phyloP scores from a whole-genome alignment of 805 yeast species.

The Blastobotrys terrestris region DNA sequence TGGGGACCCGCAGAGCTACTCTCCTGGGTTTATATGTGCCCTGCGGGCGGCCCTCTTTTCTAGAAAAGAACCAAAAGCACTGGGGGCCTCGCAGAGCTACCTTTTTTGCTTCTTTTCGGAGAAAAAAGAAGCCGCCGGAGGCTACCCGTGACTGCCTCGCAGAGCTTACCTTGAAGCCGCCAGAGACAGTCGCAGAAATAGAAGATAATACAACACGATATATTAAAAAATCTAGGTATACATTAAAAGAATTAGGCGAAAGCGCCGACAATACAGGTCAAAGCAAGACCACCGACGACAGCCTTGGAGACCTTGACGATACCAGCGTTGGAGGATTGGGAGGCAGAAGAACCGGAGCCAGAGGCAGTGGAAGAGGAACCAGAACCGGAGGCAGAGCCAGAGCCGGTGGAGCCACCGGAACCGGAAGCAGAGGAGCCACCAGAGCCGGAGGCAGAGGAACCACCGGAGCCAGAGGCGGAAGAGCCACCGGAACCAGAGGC shows the following conservation, averaged over 20 bases:
- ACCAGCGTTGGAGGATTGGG: constrained; percentile 2
- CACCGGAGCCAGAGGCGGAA: constrained; percentile 32
- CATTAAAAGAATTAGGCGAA: constrained; percentile 11
- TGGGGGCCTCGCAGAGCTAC: too few species aligned
- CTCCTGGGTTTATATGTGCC: neutral
- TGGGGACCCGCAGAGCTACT: neutral
- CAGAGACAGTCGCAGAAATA: neutral
- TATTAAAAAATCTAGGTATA: neutral
- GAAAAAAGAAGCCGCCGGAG: neutral
- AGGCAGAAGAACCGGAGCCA: constrained; percentile 7
- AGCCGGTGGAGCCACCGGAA: constrained; percentile 2
- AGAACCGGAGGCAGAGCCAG: constrained; percentile 5
- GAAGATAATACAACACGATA: neutral
- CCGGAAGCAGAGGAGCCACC: constrained; percentile 10
- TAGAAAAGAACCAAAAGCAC: neutral
- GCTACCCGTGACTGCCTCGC: neutral
- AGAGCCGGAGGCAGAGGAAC: constrained; percentile 19
- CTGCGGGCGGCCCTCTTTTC: neutral
- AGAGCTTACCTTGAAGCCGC: neutral
- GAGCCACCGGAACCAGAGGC: constrained; percentile 30
- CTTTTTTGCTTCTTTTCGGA: too few species aligned
- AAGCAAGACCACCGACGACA: constrained; percentile 8
- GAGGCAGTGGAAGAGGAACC: constrained; percentile 3
- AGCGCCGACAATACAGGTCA: constrained; percentile 11
- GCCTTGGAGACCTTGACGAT: constrained; percentile 11